Evolutionary conservation across 768 basidiomycete species (phyloP).

Genomic region (Serpula lacrymans): DNA sequence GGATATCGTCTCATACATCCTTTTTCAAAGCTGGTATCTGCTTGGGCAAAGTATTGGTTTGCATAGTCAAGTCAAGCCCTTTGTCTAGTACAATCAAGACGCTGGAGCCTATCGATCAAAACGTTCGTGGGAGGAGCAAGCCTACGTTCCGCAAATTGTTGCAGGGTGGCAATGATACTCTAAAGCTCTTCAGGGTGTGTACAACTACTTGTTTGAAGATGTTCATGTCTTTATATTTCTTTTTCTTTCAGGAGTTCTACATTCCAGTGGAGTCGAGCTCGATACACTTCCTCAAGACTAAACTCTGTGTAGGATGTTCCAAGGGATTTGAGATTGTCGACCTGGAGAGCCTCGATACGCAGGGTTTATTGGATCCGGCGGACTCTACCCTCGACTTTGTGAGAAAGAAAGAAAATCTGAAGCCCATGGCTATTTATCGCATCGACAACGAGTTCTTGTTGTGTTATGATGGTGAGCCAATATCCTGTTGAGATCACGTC

Average conservation of each 20-base stretch:
- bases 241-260: constrained; percentile 80
- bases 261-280: constrained; percentile 97
- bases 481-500: not conserved
- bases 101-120: constrained; percentile 93
- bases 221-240: not conserved
- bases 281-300: constrained; percentile 95
- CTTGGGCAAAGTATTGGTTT: constrained; percentile 86
- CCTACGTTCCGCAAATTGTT: constrained; percentile 94
- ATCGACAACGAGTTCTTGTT: constrained; percentile 95
- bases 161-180: constrained; percentile 92
- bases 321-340: constrained; percentile 99
- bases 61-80: constrained; percentile 94
- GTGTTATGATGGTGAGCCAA: constrained; percentile 87
- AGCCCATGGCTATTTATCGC: constrained; percentile 95
- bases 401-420: constrained; percentile 79
- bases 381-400: constrained; percentile 94
- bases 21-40: constrained; percentile 98
- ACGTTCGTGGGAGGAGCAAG: constrained; percentile 70
- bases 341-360: constrained; percentile 94
- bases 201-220: constrained; percentile 2
- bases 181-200: constrained; percentile 83
- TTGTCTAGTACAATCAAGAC: constrained; percentile 97
- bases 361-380: constrained; percentile 89
- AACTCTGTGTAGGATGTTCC: constrained; percentile 94
- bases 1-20: constrained; percentile 92